phyloP scores from a whole-genome alignment of 176 grass and related monocot species.

The Hyparrhenia diplandra region DNA sequence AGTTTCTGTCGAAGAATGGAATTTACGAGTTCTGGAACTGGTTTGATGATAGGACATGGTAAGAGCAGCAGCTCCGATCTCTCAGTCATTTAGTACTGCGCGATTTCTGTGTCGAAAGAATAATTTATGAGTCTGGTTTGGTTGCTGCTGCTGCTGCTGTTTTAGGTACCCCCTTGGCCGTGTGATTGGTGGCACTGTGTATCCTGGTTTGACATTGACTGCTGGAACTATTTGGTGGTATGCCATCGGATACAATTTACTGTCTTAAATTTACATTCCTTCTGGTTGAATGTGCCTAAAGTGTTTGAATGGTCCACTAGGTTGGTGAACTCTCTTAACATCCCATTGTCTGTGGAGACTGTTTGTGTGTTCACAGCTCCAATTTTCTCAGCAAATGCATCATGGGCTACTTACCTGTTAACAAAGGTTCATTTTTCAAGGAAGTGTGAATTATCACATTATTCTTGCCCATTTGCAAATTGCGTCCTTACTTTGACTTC shows the following conservation, averaged over 20 bases:
- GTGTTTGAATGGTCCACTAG: conserved; percentile 38
- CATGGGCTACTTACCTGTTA: conserved; percentile 96
- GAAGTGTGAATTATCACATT: conserved; percentile 4
- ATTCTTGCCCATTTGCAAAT: background rate
- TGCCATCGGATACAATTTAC: background rate
- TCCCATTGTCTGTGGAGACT: conserved; percentile 93
- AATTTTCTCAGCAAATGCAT: conserved; percentile 90
- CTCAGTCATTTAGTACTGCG: background rate
- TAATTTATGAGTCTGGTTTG: background rate
- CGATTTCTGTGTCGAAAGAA: background rate
- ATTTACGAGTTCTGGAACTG: conserved; percentile 99
- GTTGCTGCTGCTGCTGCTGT: conserved; percentile 1
- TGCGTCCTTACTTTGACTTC: background rate
- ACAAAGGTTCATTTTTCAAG: conserved; percentile 64
- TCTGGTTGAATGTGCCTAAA: conserved; percentile 29
- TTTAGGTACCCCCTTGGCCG: conserved; percentile 97
- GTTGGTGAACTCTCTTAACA: conserved; percentile 87
- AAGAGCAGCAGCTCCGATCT: background rate
- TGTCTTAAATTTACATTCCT: background rate
- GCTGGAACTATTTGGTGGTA: conserved; percentile 98
- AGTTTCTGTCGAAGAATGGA: conserved; percentile 99
- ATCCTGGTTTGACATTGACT: conserved; percentile 95
- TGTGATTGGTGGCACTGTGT: conserved; percentile 96
- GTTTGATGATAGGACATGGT: conserved; percentile 99
- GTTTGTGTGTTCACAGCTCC: conserved; percentile 99